A percentile compares a stretch with the other conserved stretches of the same genome.
Conservation (phyloP, 2,329 filamentous ascomycete genomes). For the Fusarium solani-melongenae region DNA sequence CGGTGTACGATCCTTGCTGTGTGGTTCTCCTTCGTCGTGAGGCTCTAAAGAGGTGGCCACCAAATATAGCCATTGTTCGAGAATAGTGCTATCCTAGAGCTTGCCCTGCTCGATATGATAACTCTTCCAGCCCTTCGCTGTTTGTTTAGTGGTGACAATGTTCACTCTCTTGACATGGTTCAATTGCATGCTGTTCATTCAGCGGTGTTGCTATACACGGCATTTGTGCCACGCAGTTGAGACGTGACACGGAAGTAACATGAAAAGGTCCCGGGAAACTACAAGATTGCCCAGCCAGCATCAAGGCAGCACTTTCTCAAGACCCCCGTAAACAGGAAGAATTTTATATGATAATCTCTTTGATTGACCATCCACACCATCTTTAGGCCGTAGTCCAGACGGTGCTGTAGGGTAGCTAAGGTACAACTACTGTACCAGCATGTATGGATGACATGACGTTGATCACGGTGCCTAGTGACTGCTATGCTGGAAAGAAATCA, state of each 20-base stretch:
- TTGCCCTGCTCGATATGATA: background rate
- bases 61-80: background rate
- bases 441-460: background rate
- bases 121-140: background rate
- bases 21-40: background rate
- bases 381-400: too few species aligned
- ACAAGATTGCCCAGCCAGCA: background rate
- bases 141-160: background rate
- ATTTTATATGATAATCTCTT: background rate
- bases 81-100: background rate
- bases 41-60: background rate
- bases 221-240: background rate
- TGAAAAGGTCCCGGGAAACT: background rate
- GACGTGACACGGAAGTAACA: background rate
- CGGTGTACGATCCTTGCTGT: background rate
- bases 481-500: background rate
- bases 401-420: background rate
- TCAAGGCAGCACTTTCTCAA: background rate
- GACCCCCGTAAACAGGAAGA: background rate
- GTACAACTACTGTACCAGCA: background rate
- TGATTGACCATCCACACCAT: background rate
- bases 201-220: background rate
- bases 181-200: background rate
- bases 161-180: background rate
- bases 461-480: background rate